These are phyloP conservation scores for Phenoliferia sp. DNA, from an alignment of 1,284 basidiomycete genomes.

Conservation along the genomic window DNA sequence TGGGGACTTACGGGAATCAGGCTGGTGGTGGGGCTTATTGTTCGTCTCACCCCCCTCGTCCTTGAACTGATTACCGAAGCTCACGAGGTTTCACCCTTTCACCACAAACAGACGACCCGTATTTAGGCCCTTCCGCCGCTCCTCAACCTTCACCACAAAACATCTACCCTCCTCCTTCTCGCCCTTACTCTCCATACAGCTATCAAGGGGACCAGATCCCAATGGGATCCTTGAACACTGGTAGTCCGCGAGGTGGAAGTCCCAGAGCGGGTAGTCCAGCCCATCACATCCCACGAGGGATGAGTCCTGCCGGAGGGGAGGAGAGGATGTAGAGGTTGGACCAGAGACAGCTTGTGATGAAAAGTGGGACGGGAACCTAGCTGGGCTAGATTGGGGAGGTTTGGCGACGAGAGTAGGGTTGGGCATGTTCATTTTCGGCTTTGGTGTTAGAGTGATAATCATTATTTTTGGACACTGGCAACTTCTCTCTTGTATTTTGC, in stretches of 20 bases:
- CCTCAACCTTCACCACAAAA: constrained; percentile 1
- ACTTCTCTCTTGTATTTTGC: too few species aligned
- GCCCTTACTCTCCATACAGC: neutral
- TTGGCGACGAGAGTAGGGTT: too few species aligned
- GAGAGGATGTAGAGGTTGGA: too few species aligned
- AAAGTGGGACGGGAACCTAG: too few species aligned
- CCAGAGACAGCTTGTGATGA: too few species aligned
- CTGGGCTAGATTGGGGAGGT: too few species aligned
- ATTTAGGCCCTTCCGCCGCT: constrained; percentile 1
- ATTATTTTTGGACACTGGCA: too few species aligned
- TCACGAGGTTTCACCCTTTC: neutral
- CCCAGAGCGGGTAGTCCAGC: neutral
- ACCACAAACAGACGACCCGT: constrained; percentile 3
- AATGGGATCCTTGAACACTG: neutral
- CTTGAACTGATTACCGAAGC: neutral
- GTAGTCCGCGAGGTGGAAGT: neutral
- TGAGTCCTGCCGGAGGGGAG: neutral
- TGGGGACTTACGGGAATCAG: constrained; percentile 6
- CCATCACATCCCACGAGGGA: neutral
- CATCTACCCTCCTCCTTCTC: constrained; percentile 5
- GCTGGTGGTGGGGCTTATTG: neutral
- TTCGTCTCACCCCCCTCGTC: neutral
- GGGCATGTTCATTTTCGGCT: too few species aligned
- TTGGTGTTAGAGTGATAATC: too few species aligned
- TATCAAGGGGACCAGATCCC: neutral